These are phyloP conservation scores for Cicer cuneatum DNA, from an alignment of 306 rosid genomes.

Conservation along the genomic window DNA sequence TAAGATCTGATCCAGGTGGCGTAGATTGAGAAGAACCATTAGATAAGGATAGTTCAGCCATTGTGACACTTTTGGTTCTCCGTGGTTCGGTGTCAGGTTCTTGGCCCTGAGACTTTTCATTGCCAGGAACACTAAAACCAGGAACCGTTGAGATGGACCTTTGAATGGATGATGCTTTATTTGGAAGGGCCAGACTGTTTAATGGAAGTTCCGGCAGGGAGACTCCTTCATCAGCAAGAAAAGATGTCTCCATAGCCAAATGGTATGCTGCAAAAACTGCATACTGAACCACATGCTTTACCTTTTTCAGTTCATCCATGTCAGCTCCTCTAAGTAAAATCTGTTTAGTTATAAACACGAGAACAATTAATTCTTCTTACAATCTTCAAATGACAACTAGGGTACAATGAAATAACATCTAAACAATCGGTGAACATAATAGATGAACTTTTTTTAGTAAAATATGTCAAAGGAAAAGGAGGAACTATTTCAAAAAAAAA, in stretches of 20 bases:
- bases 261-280: constrained; percentile 98
- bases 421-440: constrained; percentile 7
- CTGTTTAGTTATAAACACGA: constrained; percentile 56
- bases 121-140: constrained; percentile 56
- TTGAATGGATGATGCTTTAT: constrained; percentile 63
- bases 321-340: constrained; percentile 89
- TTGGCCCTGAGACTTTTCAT: constrained; percentile 54
- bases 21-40: constrained; percentile 52
- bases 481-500: constrained; percentile 9
- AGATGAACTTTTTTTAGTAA: neutral
- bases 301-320: constrained; percentile 85
- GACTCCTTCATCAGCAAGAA: constrained; percentile 99
- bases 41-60: constrained; percentile 52
- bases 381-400: constrained; percentile 17
- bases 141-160: constrained; percentile 93
- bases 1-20: constrained; percentile 48
- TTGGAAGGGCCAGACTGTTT: constrained; percentile 79
- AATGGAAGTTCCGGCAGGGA: constrained; percentile 85
- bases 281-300: constrained; percentile 94
- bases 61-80: constrained; percentile 61
- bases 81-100: constrained; percentile 51
- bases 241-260: constrained; percentile 95
- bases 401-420: constrained; percentile 13
- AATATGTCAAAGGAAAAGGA: constrained; percentile 23
- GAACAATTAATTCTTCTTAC: constrained; percentile 46